Evolutionary conservation across 306 rosid species (phyloP), one percentile per base, ranked within the genome.

Genomic region (Arachis hypogaea): DNA sequence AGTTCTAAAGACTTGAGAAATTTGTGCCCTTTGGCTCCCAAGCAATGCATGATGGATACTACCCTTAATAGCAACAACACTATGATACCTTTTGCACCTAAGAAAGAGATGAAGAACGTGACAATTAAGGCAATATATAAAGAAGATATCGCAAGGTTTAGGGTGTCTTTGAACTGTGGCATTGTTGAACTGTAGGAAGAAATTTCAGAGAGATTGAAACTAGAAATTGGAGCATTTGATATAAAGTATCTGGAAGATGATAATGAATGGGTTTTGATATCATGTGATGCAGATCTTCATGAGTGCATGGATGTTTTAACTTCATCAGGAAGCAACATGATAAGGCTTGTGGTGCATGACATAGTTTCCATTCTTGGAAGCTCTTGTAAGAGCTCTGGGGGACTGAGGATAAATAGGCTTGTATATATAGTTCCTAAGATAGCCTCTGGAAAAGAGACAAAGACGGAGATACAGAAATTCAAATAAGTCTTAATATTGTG

Each of bases 181-280:
- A 76, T 82, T 57, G 81, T 83, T 77, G 91, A 82, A 70, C 75
- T 89, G 67, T 82, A 64, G 77, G 91, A 89, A 18, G 93, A 86
- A 86, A 88, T 87, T 64, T 89, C 87, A 28, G 91, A 86, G 56
- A 86, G 93, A 73, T 80, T 93, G 80, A 91, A 83, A 82, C 38
- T 93, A 67, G 92, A 90, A 70, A 78, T 78, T 41, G 91, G 93
- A 11, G 86, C 89, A 44, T 89, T 87, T 68, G 91, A 89, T 72
- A 82, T 93, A 71, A 89, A 90, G 87, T 89, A 89, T 72, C 66
- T 93, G 78, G 97, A 89, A 40, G 97, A 91, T 71, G 97, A 89
- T 82, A 87, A 81, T 1, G 97, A 91, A 68, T 91, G 93, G 96
- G 96, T 91, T 78, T 80, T 87, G 72, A 80, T 91, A 36, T 89